A percentile compares a stretch with the other conserved stretches of the same genome.
phyloP scores from a whole-genome alignment of 345 rosid genomes.

The Cardamine occulta region DNA sequence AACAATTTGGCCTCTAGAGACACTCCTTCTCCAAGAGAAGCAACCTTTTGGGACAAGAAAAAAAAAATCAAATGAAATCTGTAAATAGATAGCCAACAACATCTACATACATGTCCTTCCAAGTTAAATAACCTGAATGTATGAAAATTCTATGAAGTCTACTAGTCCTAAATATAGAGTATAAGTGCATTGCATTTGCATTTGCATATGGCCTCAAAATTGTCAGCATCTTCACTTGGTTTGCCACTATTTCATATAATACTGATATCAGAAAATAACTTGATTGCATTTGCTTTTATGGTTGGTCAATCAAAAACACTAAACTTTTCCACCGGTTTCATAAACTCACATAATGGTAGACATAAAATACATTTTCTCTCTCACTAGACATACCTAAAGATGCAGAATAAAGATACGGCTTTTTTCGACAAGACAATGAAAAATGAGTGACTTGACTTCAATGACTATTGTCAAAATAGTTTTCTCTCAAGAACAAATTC shows the following conservation, averaged over 20 bases:
- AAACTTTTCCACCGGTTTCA: neutral
- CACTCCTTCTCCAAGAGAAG: slow-evolving; percentile 92
- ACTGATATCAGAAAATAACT: neutral
- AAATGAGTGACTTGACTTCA: neutral
- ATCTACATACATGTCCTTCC: neutral
- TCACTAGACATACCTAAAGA: neutral
- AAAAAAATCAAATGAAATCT: neutral
- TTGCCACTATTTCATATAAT: neutral
- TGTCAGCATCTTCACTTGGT: neutral
- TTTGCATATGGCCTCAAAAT: neutral
- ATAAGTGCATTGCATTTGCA: neutral
- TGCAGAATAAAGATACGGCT: neutral
- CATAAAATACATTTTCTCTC: neutral
- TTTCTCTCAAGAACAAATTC: slow-evolving; percentile 6
- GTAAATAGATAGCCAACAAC: neutral
- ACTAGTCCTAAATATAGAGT: neutral
- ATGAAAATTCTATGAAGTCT: neutral
- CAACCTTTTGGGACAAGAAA: slow-evolving; percentile 61
- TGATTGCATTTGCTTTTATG: neutral
- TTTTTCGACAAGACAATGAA: slow-evolving; percentile 4
- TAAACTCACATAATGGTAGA: neutral
- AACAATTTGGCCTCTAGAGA: slow-evolving; percentile 92
- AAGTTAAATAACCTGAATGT: neutral
- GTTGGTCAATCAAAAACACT: slow-evolving; percentile 9
- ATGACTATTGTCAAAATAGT: neutral